Base-by-base conservation (phyloP, 306 rosid species). In the Geum urbanum region DNA sequence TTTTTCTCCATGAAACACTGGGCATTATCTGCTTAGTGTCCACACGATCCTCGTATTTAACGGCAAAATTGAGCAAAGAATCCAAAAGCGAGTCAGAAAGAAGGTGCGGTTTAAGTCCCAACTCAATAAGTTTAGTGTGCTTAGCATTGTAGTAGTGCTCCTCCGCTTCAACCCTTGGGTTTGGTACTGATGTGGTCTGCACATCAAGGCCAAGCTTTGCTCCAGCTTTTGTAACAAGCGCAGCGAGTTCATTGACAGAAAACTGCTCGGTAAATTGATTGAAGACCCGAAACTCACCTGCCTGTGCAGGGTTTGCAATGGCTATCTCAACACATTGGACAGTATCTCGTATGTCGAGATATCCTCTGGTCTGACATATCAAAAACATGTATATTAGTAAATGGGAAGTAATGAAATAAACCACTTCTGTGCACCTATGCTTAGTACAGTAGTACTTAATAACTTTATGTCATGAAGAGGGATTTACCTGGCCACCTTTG, bases 131-230 rank as follows among this genome's bases (percentile, higher is more conserved):
- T 74, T 90, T 92, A 20, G 98, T 92, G 86, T 88, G 96, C 77
- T 85, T 92, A 76, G 97, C 92, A 20, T 92, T 92, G 89, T 92
- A 92, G 84, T 92, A 90, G 81, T 92, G 98, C 78, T 90, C 98
- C 88, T 92, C 98, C 40, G 88, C 90, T 79, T 92, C 98, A 27
- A 92, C 97, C 75, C 98, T 84, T 20, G 98, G 98, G 87, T 90
- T 92, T 78, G 97, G 96, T 68, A 92, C 98, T 13, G 92, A 71
- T 71, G 59, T 82, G 53, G 94, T 81, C 82, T 85, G 69, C 73
- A 92, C 98, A 35, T 81, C 72, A 39, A 92, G 76, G 46, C 97
- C 97, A 7, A 92, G 90, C 82, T 92, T 92, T 79, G 85, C 83
- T 19, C 97, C 98, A 0, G 89, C 96, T 77, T 85, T 87, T 9